Base-by-base conservation (phyloP, 768 basidiomycete species). In the Boletus reticuloceps region DNA sequence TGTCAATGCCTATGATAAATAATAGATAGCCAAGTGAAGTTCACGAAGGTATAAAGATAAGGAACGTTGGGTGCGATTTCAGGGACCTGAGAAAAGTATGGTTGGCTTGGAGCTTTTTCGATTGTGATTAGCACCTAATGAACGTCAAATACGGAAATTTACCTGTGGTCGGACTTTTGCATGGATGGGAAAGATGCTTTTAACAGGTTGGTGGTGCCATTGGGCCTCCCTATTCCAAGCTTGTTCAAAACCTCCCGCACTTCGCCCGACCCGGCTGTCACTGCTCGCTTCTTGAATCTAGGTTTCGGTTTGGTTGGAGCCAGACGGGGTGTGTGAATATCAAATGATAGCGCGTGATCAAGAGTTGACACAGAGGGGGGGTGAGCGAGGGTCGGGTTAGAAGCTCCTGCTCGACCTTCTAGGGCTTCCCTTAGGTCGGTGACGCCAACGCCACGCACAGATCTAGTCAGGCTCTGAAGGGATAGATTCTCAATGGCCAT, bases 401-500 rank as follows among this genome's bases (percentile, higher is more conserved):
- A 91, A 80, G 89, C 82, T 65, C 88, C 89, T 61, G 82, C 84
- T 39, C 91, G 83, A 20, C 91, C 91, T 74, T 93, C 91, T 5
- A 97, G 74, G 5, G 94, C 94, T 61, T 94, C 93, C 50, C 93
- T 80, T 32, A 97, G 78, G 66, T 95, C 93, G 2, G 83, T 85
- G 22, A 96, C 93, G 22, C 94, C 94, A 16, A 96, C 85, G 1
- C 88, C 87, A 55, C 88, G 81, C 4, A 83, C 82, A 5, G 90
- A 89, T 53, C 90, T 82, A 19, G 88, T 82, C 53, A 96, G 73
- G 64, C 91, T 93, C 67, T 91, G 89, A 53, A 93, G 77, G 7
- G 94, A 96, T 34, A 91, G 77, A 68, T 96, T 96, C 63, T 94
- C 90, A 50, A 91, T 89, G 60, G 90, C 86, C 91, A 94, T 96